Evolutionary conservation across 805 yeast species (phyloP).

Genomic region (Ogataea methylovora): DNA sequence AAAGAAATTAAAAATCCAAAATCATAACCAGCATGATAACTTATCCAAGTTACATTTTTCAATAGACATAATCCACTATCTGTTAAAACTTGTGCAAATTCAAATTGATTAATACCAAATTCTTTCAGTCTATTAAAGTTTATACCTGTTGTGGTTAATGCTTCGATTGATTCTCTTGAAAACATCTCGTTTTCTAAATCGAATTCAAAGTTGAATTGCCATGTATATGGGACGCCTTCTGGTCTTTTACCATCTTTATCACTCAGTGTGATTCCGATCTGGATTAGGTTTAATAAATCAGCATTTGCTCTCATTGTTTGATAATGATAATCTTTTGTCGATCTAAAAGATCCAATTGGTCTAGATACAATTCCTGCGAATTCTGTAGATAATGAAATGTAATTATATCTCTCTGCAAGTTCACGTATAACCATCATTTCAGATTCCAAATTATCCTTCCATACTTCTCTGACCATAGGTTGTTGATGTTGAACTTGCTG

Average conservation of each 20-base stretch:
- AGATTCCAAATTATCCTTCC: constrained; percentile 60
- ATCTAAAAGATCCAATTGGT: constrained; percentile 88
- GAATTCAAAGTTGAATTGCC: constrained; percentile 93
- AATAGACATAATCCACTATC: constrained; percentile 82
- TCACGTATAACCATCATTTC: constrained; percentile 59
- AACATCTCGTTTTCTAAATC: constrained; percentile 77
- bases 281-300: constrained; percentile 79
- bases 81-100: constrained; percentile 77
- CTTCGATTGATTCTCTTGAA: constrained; percentile 75
- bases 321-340: constrained; percentile 88
- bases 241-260: constrained; percentile 67
- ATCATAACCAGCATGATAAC: constrained; percentile 93
- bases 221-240: constrained; percentile 62
- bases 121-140: constrained; percentile 69
- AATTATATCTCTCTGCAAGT: constrained; percentile 47
- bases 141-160: constrained; percentile 73
- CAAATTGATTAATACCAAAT: constrained; percentile 70
- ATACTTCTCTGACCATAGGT: constrained; percentile 62
- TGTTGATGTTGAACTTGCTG: constrained; percentile 18
- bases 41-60: constrained; percentile 71
- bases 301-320: constrained; percentile 91
- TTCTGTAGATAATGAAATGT: constrained; percentile 75
- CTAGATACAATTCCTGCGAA: constrained; percentile 95
- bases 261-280: constrained; percentile 71
- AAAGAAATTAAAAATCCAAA: constrained; percentile 81